Evolutionary conservation across 164 flowering plant genomes (phyloP), one percentile per base, ranked within the genome.

Genomic region (Tetrastigma voinierianum): DNA sequence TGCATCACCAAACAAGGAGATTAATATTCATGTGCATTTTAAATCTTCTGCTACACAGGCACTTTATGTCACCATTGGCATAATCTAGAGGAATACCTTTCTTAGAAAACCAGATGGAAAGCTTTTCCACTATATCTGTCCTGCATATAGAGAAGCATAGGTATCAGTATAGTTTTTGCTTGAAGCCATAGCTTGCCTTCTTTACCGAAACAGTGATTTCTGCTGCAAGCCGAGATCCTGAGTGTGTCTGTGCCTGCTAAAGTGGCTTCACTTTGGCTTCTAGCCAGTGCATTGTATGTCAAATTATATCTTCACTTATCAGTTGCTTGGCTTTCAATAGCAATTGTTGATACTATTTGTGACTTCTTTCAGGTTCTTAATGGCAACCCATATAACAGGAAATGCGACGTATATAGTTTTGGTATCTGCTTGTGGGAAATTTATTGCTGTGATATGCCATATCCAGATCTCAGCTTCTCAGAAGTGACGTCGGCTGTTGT

Each of bases 361-460:
- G 23, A 11, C 56, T 17, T 11, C 56, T 19, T 53, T 14, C 24
- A 83, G 87, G 87, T 81, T 53, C 83, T 83, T 47, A 79, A 83
- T 74, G 87, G 87, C 17, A 77, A 68, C 43, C 82, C 87, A 6
- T 83, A 83, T 49, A 83, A 83, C 32, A 73, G 84, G 65, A 83
- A 83, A 62, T 83, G 87, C 19, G 87, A 83, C 66, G 87, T 83
- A 4, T 83, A 83, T 68, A 83, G 84, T 59, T 83, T 81, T 57
- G 88, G 88, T n/a, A 82, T 84, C 64, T 84, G 88, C 72, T 76
- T 84, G 61, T 84, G 88, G 88, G 88, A 84, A 71, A 84, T 84
- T 62, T 84, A 84, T 66, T 84, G 88, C 69, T 84, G 88, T 58
- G 88, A 84, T 72, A 82, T 84, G 88, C 86, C 88, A 1, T 84